A percentile compares a stretch with the other conserved stretches of the same genome.
phyloP scores from a whole-genome alignment of 75 land plant genomes.

The Pseudotsuga menziesii region DNA sequence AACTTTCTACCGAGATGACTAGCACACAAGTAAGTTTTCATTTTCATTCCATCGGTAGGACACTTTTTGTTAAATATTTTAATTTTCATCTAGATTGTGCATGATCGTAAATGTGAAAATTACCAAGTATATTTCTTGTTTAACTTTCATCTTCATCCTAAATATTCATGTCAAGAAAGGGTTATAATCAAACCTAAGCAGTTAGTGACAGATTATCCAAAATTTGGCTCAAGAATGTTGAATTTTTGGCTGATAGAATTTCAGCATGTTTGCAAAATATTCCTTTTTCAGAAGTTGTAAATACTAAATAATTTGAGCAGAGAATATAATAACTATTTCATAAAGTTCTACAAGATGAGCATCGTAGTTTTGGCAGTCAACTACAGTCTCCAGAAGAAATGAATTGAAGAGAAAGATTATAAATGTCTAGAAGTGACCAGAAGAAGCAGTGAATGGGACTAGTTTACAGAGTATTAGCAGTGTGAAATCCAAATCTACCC shows the following conservation, averaged over 20 bases:
- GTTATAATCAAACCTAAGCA: background rate
- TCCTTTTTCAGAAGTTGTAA: background rate
- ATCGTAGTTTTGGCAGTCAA: background rate
- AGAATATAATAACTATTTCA: background rate
- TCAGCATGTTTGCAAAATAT: background rate
- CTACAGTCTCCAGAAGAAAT: background rate
- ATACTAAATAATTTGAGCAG: background rate
- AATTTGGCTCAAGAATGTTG: background rate
- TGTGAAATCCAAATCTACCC: background rate
- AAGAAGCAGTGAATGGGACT: background rate
- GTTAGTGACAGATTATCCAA: background rate
- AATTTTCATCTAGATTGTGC: background rate
- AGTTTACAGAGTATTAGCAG: background rate
- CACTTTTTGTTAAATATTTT: background rate
- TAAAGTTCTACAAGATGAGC: background rate
- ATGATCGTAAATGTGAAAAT: background rate
- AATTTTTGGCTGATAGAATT: background rate
- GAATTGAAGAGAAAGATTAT: background rate
- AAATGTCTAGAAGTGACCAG: background rate
- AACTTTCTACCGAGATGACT: conserved; percentile 22
- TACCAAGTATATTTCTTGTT: background rate
- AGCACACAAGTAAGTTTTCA: conserved; percentile 32
- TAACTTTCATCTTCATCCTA: background rate
- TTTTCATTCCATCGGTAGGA: background rate
- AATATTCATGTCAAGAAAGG: background rate